These are phyloP conservation scores for Scytalidium sp. DNA, from an alignment of 2,329 filamentous ascomycete species.

Conservation along the genomic window DNA sequence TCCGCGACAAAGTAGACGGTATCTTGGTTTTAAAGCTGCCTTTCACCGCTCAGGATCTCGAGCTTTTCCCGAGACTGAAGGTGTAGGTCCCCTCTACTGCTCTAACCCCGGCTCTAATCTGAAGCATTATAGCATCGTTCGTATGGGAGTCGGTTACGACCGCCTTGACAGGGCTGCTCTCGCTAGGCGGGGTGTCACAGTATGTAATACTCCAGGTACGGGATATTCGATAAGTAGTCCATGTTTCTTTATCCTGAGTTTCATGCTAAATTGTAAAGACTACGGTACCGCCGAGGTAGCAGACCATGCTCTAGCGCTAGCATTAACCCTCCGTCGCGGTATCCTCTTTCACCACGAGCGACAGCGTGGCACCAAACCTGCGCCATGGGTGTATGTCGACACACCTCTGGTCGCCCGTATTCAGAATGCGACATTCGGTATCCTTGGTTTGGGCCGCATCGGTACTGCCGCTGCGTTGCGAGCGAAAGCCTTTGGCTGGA, in stretches of 20 bases:
- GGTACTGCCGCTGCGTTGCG: constrained; percentile 1
- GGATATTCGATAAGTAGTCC: no score
- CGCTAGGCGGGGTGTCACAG: not conserved
- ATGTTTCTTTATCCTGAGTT: no score
- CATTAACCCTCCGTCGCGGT: not conserved
- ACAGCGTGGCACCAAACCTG: not conserved
- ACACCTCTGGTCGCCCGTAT: not conserved
- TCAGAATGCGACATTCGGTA: not conserved
- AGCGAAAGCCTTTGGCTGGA: not conserved
- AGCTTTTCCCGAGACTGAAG: not conserved
- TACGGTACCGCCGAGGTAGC: not conserved
- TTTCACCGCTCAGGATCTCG: not conserved
- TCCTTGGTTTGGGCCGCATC: constrained; percentile 3
- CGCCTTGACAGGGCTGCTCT: not conserved
- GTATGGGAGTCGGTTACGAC: not conserved
- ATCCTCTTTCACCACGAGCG: not conserved
- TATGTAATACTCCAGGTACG: not conserved
- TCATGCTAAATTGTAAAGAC: no score
- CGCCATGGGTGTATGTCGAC: constrained; percentile 1
- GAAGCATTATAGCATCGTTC: not conserved
- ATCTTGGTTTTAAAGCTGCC: not conserved
- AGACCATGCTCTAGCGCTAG: not conserved
- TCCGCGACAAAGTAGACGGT: not conserved
- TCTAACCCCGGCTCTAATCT: not conserved
- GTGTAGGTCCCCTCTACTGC: not conserved